Conservation (phyloP, 495 filamentous ascomycete species). For the Bacidia gigantensis region DNA sequence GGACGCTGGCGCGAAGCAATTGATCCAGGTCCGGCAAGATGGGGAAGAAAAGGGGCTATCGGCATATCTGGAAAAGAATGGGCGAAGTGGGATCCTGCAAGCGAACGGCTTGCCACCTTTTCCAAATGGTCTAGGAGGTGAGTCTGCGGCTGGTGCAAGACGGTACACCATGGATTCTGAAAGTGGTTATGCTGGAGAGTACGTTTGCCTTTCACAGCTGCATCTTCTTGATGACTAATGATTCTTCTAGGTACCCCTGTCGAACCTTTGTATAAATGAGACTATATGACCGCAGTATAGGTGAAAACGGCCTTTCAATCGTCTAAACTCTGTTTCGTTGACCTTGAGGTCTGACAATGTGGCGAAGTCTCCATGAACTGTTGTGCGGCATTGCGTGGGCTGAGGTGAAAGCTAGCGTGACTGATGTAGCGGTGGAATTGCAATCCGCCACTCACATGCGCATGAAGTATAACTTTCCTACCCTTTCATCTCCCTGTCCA, state of each 20-base stretch:
- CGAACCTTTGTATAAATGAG: conserved; percentile 35
- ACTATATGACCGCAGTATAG: too few relatives aligned
- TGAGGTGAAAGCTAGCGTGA: too few relatives aligned
- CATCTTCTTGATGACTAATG: conserved; percentile 10
- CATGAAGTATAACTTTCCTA: too few relatives aligned
- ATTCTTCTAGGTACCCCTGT: conserved; percentile 35
- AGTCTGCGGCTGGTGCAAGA: conserved; percentile 18
- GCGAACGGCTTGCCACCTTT: conserved; percentile 68
- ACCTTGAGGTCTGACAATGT: too few relatives aligned
- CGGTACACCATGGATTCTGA: conserved; percentile 31
- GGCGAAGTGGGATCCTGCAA: conserved; percentile 50
- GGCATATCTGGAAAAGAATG: conserved; percentile 50
- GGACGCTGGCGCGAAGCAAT: conserved; percentile 65
- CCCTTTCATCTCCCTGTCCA: too few relatives aligned
- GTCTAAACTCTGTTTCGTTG: too few relatives aligned
- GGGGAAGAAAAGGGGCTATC: conserved; percentile 58
- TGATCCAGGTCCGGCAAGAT: conserved; percentile 67
- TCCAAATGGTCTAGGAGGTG: conserved; percentile 48
- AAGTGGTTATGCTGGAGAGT: conserved; percentile 39
- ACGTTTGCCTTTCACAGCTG: conserved; percentile 15
- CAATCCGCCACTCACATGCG: too few relatives aligned
- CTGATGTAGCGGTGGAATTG: too few relatives aligned
- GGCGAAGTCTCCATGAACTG: too few relatives aligned
- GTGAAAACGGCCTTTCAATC: too few relatives aligned
- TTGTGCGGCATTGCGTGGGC: too few relatives aligned